Evolutionary conservation across 495 filamentous ascomycete genomes (phyloP).

Genomic region (Hypoxylon cercidicola): DNA sequence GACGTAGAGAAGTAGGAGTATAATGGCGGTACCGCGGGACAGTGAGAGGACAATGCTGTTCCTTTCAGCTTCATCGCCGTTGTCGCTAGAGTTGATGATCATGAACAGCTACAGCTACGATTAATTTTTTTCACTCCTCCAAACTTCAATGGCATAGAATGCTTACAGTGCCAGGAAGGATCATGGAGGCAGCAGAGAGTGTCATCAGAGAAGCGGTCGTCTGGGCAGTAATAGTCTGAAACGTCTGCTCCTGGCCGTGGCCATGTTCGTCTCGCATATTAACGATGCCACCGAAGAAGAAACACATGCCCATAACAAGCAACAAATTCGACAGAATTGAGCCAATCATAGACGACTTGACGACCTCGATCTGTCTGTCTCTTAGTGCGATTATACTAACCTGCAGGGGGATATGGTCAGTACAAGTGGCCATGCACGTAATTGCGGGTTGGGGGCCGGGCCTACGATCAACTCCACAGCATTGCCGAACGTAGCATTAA

Average conservation of each 20-base stretch:
- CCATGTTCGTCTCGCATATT: constrained; percentile 58
- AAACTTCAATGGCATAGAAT: background rate
- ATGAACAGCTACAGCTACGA: constrained; percentile 50
- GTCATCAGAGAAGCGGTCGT: constrained; percentile 98
- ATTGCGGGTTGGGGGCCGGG: constrained; percentile 32
- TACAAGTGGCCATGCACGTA: constrained; percentile 15
- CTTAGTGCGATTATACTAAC: constrained; percentile 92
- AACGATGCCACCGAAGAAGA: constrained; percentile 84
- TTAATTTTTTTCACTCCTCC: constrained; percentile 6
- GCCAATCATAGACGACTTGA: constrained; percentile 97
- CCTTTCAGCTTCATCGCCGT: constrained; percentile 52
- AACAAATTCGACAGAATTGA: constrained; percentile 96
- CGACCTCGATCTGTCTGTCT: constrained; percentile 89
- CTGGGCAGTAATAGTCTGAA: constrained; percentile 88
- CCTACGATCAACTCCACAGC: constrained; percentile 97
- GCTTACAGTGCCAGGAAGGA: constrained; percentile 89
- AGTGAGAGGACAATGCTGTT: constrained; percentile 77
- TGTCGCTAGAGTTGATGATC: constrained; percentile 50
- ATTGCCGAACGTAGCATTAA: constrained; percentile 98
- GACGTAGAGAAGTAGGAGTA: constrained; percentile 87
- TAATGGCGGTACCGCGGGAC: constrained; percentile 90
- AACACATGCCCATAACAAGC: constrained; percentile 95
- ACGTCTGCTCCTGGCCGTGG: constrained; percentile 70
- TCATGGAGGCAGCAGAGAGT: constrained; percentile 87
- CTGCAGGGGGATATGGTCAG: constrained; percentile 56